Conservation (phyloP, 2,329 filamentous ascomycete genomes). For the Ophiostoma montium region DNA sequence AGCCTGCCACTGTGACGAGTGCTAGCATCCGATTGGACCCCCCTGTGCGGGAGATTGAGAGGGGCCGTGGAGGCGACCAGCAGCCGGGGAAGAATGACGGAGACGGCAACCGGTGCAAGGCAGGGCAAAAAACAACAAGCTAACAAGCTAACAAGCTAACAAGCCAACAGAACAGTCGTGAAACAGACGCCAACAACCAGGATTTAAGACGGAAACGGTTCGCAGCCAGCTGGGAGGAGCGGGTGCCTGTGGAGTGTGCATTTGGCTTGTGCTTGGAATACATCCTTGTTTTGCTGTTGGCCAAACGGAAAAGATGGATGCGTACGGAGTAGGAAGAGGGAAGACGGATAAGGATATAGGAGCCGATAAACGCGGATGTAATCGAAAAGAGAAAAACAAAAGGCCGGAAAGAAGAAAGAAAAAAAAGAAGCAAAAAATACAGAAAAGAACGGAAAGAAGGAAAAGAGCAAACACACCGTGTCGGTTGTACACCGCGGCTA, state of each 20-base stretch:
- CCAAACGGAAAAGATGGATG: too few species aligned
- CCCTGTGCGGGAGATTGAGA: slow-evolving; percentile 1
- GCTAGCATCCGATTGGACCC: slow-evolving; percentile 2
- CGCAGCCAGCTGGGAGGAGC: too few species aligned
- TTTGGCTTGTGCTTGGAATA: too few species aligned
- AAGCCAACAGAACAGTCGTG: too few species aligned
- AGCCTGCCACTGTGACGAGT: slow-evolving; percentile 2
- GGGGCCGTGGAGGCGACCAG: not conserved
- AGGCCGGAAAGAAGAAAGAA: not conserved
- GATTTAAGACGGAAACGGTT: too few species aligned
- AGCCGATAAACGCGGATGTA: too few species aligned
- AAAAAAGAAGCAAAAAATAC: not conserved
- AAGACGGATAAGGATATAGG: too few species aligned
- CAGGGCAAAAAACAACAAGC: not conserved
- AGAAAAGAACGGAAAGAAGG: not conserved
- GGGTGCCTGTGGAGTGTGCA: too few species aligned
- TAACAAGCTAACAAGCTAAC: too few species aligned
- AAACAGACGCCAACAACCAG: too few species aligned
- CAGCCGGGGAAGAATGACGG: not conserved
- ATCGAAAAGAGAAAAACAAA: not conserved
- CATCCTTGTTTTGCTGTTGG: too few species aligned
- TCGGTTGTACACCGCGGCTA: slow-evolving; percentile 52
- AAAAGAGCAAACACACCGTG: slow-evolving; percentile 42
- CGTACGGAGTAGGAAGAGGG: too few species aligned
- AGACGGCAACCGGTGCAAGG: slow-evolving; percentile 4